Evolutionary conservation across 345 rosid species (phyloP), one percentile per base, ranked within the genome.

Genomic region (Eucalyptus erythrocorys): DNA sequence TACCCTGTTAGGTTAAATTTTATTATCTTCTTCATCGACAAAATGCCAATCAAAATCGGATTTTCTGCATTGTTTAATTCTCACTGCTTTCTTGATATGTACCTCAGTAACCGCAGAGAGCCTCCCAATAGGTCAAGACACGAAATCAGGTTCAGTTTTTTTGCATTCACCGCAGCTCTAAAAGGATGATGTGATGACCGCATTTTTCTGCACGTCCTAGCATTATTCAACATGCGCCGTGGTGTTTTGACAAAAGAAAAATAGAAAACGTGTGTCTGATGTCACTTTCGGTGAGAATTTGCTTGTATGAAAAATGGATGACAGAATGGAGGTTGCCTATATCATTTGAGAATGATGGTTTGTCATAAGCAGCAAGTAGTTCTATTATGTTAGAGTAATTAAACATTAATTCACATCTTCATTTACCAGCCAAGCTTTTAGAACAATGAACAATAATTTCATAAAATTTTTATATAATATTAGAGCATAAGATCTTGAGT

Each of bases 401-500:
- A 50, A 50, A 17, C 17, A 50, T 50, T 17, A 50, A 50, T 16
- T 0, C 53, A 16, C 8, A 0, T 50, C 1, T 49, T 49, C 3
- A 49, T 49, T 0, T 49, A 49, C 21, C 1, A 16, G 1, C 0
- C 53, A 49, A 49, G 3, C 0, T 49, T 49, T 49, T 49, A 49
- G 21, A 16, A 49, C 1, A 49, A 0, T 49, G 2, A 3, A 16
- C 1, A 49, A 0, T 49, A 0, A 49, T 49, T 49, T 49, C 1
- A 49, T 1, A 49, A 49, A 49, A 49, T 15, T 49, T 49, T 49
- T 0, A 15, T 0, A 49, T 3, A 0, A 3, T 49, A 49, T 49
- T 2, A 13, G 0, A 48, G 15, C 5, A 13, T 13, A 13, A 48
- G 2, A 48, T 48, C 2, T 0, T 3, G 3, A 49, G 19, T 49